Conservation (phyloP, 2,329 filamentous ascomycete species). For the Aspergillus latus region DNA sequence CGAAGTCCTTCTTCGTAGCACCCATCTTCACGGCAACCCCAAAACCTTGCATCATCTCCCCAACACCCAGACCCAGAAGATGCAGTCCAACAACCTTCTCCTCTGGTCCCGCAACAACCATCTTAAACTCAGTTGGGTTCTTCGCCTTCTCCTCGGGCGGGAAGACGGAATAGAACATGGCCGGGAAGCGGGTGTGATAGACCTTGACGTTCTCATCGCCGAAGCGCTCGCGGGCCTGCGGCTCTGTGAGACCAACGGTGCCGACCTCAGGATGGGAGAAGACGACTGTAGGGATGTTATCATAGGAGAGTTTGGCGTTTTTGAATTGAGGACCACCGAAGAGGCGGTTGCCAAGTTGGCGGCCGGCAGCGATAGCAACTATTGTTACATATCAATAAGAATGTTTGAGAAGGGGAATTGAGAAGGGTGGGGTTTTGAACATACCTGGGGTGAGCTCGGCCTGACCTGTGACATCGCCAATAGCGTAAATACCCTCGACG, state of each 20-base stretch:
- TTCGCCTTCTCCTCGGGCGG: constrained; percentile 50
- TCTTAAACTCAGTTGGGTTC: constrained; percentile 53
- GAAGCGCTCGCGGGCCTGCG: constrained; percentile 48
- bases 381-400: background rate
- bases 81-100: constrained; percentile 54
- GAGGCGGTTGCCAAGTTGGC: constrained; percentile 51
- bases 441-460: constrained; percentile 52
- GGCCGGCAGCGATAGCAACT: constrained; percentile 55
- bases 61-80: constrained; percentile 48
- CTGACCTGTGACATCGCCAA: constrained; percentile 54
- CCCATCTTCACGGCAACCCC: constrained; percentile 78
- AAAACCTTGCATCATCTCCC: constrained; percentile 74
- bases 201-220: constrained; percentile 53
- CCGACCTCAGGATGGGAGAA: constrained; percentile 54
- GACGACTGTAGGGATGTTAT: constrained; percentile 55
- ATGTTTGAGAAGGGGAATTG: background rate
- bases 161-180: constrained; percentile 51
- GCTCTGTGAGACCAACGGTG: constrained; percentile 51
- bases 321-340: constrained; percentile 50
- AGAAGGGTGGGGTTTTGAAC: constrained; percentile 5
- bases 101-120: constrained; percentile 49
- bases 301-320: constrained; percentile 47
- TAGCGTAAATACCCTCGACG: constrained; percentile 49
- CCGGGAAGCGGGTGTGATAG: constrained; percentile 51
- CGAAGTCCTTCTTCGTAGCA: constrained; percentile 74